Evolutionary conservation across 164 flowering plant species (phyloP).

Genomic region (Warburgia ugandensis): DNA sequence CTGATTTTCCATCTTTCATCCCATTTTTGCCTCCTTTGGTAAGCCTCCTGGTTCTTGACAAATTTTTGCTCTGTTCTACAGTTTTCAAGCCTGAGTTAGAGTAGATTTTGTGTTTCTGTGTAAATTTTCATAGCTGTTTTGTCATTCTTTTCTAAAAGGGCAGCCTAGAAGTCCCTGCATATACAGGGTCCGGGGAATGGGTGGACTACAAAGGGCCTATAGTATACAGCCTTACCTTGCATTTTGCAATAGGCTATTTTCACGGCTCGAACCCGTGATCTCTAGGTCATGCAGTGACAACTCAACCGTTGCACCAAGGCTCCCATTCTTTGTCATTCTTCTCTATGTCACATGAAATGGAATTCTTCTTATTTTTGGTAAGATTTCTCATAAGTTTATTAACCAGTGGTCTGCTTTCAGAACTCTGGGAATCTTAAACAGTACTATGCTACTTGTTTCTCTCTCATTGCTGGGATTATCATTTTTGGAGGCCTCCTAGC

Average conservation of each 20-base stretch:
- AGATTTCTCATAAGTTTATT: neutral
- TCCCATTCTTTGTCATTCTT: neutral
- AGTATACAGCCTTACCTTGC: no score
- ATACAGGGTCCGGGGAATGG: no score
- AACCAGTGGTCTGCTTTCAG: slow-evolving; percentile 21
- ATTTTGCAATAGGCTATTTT: no score
- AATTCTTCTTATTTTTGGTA: neutral
- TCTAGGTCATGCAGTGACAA: no score
- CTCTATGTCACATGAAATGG: neutral
- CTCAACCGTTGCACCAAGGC: no score
- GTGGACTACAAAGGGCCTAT: no score
- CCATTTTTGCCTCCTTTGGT: slow-evolving; percentile 98
- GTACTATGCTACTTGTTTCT: slow-evolving; percentile 78
- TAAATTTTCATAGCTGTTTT: neutral
- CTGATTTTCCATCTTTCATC: slow-evolving; percentile 87
- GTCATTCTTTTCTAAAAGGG: no score
- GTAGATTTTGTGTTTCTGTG: neutral
- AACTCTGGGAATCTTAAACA: slow-evolving; percentile 64
- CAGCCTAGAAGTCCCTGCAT: no score
- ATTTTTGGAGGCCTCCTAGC: slow-evolving; percentile 95
- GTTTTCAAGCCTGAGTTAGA: neutral
- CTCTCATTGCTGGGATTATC: slow-evolving; percentile 80
- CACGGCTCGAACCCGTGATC: no score
- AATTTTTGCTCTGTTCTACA: no score
- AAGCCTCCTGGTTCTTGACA: slow-evolving; percentile 14